Evolutionary conservation across 768 basidiomycete genomes (phyloP).

Genomic region (Rhodosporidiobolus odoratus): DNA sequence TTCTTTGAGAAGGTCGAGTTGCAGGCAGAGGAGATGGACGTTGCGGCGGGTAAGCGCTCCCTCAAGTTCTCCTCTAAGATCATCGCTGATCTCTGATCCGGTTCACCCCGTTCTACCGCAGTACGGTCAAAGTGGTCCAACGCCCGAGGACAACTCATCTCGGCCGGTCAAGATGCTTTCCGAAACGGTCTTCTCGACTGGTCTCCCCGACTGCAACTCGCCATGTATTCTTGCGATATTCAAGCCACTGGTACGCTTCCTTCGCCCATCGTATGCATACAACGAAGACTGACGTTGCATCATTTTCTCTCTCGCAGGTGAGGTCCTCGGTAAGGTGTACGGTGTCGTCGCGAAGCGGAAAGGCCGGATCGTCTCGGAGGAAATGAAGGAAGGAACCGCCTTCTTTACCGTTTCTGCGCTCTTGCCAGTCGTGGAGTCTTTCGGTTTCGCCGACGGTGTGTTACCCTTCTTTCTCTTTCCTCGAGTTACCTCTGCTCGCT

Average conservation of each 20-base stretch:
- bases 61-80: neutral
- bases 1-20: conserved; percentile 73
- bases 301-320: conserved; percentile 55
- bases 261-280: conserved; percentile 20
- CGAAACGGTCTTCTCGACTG: conserved; percentile 86
- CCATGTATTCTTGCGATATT: conserved; percentile 98
- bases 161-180: conserved; percentile 81
- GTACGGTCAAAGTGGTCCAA: conserved; percentile 76
- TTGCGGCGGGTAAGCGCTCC: conserved; percentile 12
- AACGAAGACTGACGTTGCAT: neutral
- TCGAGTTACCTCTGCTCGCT: neutral
- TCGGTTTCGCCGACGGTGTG: conserved; percentile 92
- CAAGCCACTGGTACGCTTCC: conserved; percentile 79
- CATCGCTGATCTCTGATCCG: neutral
- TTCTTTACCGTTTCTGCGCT: conserved; percentile 89
- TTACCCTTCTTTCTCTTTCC: neutral
- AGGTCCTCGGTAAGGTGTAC: conserved; percentile 95
- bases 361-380: conserved; percentile 88
- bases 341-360: conserved; percentile 86
- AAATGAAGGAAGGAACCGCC: conserved; percentile 95
- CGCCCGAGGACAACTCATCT: conserved; percentile 82
- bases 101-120: conserved; percentile 43
- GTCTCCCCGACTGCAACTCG: conserved; percentile 93
- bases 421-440: conserved; percentile 92
- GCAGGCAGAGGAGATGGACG: conserved; percentile 47